Evolutionary conservation across 2,329 filamentous ascomycete genomes (phyloP).

Genomic region (Gliomastix tumulicola): DNA sequence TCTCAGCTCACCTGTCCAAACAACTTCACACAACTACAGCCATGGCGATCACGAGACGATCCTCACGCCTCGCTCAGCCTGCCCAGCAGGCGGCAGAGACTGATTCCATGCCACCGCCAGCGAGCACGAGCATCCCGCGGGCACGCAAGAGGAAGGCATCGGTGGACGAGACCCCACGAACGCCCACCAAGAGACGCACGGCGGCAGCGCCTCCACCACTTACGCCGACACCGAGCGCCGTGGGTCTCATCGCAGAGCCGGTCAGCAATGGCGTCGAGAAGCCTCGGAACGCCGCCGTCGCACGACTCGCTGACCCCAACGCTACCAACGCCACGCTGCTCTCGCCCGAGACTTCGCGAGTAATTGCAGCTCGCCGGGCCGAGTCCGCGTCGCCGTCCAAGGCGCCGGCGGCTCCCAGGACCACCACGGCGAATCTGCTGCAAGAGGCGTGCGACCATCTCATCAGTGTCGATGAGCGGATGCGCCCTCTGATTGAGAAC

Average conservation of each 20-base stretch:
- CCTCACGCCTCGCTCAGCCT: constrained; percentile 34
- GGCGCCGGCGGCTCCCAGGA: constrained; percentile 16
- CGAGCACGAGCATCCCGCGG: too few relatives aligned
- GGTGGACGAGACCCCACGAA: constrained; percentile 15
- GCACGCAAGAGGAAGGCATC: constrained; percentile 26
- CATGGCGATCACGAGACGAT: constrained; percentile 27
- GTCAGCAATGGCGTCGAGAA: constrained; percentile 14
- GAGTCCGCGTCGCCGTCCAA: constrained; percentile 39
- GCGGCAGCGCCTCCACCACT: constrained; percentile 22
- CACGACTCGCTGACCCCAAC: constrained; percentile 55
- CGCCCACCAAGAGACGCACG: constrained; percentile 22
- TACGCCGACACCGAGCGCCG: constrained; percentile 40
- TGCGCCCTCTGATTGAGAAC: constrained; percentile 65
- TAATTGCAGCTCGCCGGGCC: constrained; percentile 45
- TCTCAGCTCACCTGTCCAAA: too few relatives aligned
- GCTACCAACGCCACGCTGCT: constrained; percentile 63
- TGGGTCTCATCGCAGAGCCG: constrained; percentile 27
- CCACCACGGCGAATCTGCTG: constrained; percentile 66
- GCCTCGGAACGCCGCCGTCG: constrained; percentile 30
- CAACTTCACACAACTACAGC: constrained; percentile 7
- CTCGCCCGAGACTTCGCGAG: constrained; percentile 62
- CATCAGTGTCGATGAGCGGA: constrained; percentile 62
- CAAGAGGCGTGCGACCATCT: constrained; percentile 71
- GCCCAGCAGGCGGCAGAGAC: constrained; percentile 12
- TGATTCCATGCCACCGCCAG: constrained; percentile 8